Evolutionary conservation across 1,139 yeast species (phyloP).

Genomic region (Geotrichum fermentans): DNA sequence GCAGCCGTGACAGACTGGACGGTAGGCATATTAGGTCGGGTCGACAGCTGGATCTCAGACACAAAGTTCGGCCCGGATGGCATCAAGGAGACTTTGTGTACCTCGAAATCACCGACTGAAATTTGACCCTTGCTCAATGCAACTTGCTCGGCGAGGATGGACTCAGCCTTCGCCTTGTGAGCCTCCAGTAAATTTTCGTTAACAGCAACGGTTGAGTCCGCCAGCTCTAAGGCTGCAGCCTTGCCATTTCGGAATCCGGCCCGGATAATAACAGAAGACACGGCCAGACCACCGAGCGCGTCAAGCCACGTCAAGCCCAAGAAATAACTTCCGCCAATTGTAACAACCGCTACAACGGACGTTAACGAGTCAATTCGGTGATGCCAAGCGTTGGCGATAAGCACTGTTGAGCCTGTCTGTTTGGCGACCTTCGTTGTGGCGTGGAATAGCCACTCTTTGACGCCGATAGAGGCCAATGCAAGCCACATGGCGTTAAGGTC

Average conservation of each 20-base stretch:
- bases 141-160: constrained; percentile 4
- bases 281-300: constrained; percentile 84
- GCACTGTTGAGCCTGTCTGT: constrained; percentile 74
- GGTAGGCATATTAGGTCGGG: constrained; percentile 4
- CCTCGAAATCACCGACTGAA: constrained; percentile 31
- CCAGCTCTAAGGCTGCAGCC: constrained; percentile 66
- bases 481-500: constrained; percentile 93
- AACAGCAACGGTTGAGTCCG: constrained; percentile 46
- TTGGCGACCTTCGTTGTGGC: constrained; percentile 78
- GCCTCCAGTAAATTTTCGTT: constrained; percentile 12
- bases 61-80: constrained; percentile 34
- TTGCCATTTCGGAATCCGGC: constrained; percentile 79
- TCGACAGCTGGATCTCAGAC: constrained; percentile 21
- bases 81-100: constrained; percentile 25
- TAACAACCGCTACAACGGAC: constrained; percentile 80
- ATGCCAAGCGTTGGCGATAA: constrained; percentile 97
- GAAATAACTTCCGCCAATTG: constrained; percentile 80
- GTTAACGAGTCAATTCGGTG: constrained; percentile 92
- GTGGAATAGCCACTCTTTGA: constrained; percentile 81
- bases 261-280: constrained; percentile 69
- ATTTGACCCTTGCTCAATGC: constrained; percentile 2
- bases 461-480: constrained; percentile 78
- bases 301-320: constrained; percentile 79
- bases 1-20: constrained; percentile 16
- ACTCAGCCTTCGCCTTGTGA: neutral